Evolutionary conservation across 78 protist genomes (phyloP), one percentile per base, ranked within the genome.

Genomic region (Tieghemostelium lacteum): DNA sequence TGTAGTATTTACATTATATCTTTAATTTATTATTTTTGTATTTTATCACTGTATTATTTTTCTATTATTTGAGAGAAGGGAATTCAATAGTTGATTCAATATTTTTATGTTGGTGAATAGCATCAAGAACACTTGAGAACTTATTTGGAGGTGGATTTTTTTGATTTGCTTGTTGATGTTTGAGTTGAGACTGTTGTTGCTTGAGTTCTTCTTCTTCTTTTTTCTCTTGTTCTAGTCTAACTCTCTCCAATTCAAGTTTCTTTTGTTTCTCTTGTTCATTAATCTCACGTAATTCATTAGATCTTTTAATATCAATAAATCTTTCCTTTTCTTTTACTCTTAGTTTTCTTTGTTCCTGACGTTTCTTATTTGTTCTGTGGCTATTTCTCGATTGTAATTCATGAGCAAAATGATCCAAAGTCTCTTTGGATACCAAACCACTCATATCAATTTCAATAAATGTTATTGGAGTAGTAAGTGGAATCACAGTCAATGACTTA

Each of bases 361-460:
- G 10, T 52, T 83, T 83, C 52, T 58, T 83, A 8, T 31, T 26
- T 36, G 31, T 42, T 55, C 91, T 52, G 10, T 4, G 12, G 17
- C 69, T 74, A n/a, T 50, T 36, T 69, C 91, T 36, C 33, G n/a
- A 17, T 42, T 70, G 66, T 1, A 83, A 31, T 31, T 69, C 73
- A 6, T 16, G 26, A 12, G n/a, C 60, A 49, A 83, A 83, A 17
- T 83, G 71, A 12, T 26, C n/a, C 1, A 83, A 29, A 7, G 67
- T 73, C 37, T 31, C 72, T 33, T 69, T 66, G 5, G 62, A 58
- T 14, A 83, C 78, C 0, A 60, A 22, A 10, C 36, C 17, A 12
- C 34, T 2, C 22, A 83, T n/a, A 42, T 83, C 91, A 58, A 83
- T 58, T 65, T 83, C 91, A 19, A 63, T 55, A 69, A 83, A 83